Conservation (phyloP, 495 filamentous ascomycete genomes). For the Penicillium turbatum region DNA sequence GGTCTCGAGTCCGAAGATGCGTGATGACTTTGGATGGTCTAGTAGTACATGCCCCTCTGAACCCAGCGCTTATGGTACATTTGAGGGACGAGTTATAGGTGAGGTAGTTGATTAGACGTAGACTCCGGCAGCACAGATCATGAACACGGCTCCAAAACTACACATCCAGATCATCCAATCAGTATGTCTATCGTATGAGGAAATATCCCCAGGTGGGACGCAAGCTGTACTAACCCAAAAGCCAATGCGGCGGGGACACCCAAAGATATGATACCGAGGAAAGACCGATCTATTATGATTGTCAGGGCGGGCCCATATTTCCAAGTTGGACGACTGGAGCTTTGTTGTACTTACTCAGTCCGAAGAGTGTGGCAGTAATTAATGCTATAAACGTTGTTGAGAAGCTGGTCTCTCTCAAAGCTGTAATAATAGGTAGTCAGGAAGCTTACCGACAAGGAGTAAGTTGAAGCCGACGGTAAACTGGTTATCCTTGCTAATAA, state of each 20-base stretch:
- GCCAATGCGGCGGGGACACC: conserved; percentile 84
- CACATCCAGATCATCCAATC: conserved; percentile 7
- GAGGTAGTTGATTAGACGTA: conserved; percentile 74
- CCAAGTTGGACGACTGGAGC: too few species aligned
- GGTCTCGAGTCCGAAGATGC: conserved; percentile 11
- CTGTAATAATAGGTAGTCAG: neutral
- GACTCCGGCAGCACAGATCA: conserved; percentile 97
- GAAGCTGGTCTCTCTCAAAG: conserved; percentile 2
- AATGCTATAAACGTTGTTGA: conserved; percentile 43
- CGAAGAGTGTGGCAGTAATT: conserved; percentile 67
- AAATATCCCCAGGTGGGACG: neutral
- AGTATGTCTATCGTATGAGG: neutral
- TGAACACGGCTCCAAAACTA: conserved; percentile 95
- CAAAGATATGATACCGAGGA: conserved; percentile 68
- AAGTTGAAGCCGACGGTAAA: conserved; percentile 78
- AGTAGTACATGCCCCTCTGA: conserved; percentile 34
- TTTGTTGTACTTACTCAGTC: conserved; percentile 61
- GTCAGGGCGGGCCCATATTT: conserved; percentile 8
- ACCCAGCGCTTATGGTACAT: conserved; percentile 41
- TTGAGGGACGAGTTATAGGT: conserved; percentile 16
- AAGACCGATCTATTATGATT: conserved; percentile 67
- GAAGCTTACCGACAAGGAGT: conserved; percentile 57
- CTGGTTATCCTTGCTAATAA: conserved; percentile 76
- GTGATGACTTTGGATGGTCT: conserved; percentile 31
- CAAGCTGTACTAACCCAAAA: conserved; percentile 67